Evolutionary conservation across 495 filamentous ascomycete species (phyloP).

Genomic region (Tuber magnatum): DNA sequence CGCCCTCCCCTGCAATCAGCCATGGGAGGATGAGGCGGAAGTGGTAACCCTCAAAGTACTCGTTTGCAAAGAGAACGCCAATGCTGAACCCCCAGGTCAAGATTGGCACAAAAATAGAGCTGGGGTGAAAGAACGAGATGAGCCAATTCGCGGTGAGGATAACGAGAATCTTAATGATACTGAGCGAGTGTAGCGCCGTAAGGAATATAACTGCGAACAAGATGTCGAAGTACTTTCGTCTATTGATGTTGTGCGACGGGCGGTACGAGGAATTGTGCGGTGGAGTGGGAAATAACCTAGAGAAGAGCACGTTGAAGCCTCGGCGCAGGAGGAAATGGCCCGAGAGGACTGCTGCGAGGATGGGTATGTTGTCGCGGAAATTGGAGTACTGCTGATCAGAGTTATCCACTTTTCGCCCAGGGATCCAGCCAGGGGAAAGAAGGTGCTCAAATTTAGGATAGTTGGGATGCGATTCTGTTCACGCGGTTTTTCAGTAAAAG

Average conservation of each 20-base stretch:
- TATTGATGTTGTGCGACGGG: constrained; percentile 47
- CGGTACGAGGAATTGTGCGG: constrained; percentile 31
- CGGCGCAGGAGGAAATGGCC: constrained; percentile 72
- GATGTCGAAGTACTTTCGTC: constrained; percentile 77
- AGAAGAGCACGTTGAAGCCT: constrained; percentile 52
- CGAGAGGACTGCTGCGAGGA: constrained; percentile 61
- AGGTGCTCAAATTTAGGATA: constrained; percentile 65
- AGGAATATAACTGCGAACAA: constrained; percentile 74
- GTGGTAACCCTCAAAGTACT: constrained; percentile 70
- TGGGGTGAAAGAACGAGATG: constrained; percentile 46
- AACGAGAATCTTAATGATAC: constrained; percentile 67
- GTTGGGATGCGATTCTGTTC: constrained; percentile 67
- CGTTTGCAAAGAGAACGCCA: constrained; percentile 77
- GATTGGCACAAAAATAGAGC: constrained; percentile 36
- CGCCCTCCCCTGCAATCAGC: constrained; percentile 44
- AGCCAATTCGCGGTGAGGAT: constrained; percentile 78
- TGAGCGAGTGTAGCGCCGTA: constrained; percentile 72
- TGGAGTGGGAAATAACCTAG: constrained; percentile 27
- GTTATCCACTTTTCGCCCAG: constrained; percentile 88
- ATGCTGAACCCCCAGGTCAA: constrained; percentile 94
- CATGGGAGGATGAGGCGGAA: constrained; percentile 55
- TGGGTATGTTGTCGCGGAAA: constrained; percentile 81
- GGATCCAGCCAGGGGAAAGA: constrained; percentile 82
- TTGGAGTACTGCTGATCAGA: constrained; percentile 82
- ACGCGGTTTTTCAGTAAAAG: neutral